Conservation (phyloP, 345 rosid genomes). For the Moricandia moricandioides region DNA sequence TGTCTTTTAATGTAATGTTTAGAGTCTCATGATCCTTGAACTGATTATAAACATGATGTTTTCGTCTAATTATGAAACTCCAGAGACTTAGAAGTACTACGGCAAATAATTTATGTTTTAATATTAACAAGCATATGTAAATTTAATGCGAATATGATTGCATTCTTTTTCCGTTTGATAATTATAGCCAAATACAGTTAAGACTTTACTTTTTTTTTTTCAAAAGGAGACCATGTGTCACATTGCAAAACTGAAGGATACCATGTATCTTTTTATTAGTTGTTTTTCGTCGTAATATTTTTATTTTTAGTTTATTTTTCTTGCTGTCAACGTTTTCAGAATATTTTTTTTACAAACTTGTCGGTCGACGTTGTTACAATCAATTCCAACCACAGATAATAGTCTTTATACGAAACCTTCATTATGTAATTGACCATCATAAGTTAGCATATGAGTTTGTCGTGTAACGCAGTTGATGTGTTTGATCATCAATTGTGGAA, state of each 20-base stretch:
- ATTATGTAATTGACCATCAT: not conserved
- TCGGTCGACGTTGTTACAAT: slow-evolving; percentile 24
- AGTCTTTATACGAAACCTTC: not conserved
- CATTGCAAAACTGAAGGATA: slow-evolving; percentile 1
- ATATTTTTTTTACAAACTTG: not conserved
- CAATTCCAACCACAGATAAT: slow-evolving; percentile 2
- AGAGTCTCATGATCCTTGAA: not conserved
- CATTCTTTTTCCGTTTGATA: slow-evolving; percentile 2
- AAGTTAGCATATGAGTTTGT: not conserved
- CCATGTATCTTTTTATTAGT: not conserved
- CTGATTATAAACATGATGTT: not conserved
- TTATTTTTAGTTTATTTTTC: not conserved
- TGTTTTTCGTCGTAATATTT: not conserved
- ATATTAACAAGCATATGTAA: not conserved
- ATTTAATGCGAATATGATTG: slow-evolving; percentile 14
- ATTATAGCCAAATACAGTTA: not conserved
- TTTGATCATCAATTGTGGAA: slow-evolving; percentile 10
- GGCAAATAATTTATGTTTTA: not conserved
- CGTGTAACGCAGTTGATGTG: slow-evolving; percentile 1
- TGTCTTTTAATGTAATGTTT: not conserved
- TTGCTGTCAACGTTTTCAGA: not conserved
- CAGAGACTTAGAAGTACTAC: not conserved
- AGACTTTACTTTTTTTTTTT: not conserved
- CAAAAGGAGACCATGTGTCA: slow-evolving; percentile 23
- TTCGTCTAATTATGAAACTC: not conserved